Conservation (phyloP, 495 filamentous ascomycete species). For the Penicillium tannophilum region DNA sequence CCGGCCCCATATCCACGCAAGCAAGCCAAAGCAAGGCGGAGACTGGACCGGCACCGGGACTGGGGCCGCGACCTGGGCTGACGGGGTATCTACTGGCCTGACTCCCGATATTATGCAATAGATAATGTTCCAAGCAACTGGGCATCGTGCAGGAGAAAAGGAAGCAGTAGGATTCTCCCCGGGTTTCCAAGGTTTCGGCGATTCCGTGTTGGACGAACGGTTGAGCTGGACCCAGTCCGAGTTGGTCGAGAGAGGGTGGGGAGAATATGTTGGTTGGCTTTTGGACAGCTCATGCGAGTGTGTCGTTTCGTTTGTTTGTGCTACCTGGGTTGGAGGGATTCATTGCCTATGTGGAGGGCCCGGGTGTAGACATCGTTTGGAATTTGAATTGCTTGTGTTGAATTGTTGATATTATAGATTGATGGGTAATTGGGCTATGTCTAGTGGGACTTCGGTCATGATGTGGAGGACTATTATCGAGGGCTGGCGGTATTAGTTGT, state of each 20-base stretch:
- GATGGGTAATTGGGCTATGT: neutral
- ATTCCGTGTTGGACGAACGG: conserved; percentile 4
- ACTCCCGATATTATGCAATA: neutral
- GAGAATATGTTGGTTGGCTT: neutral
- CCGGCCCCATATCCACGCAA: neutral
- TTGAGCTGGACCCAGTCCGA: neutral
- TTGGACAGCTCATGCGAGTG: neutral
- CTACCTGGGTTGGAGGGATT: neutral
- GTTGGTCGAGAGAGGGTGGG: neutral
- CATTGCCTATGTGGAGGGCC: neutral
- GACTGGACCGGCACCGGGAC: neutral
- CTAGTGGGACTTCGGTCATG: neutral
- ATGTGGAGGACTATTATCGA: neutral
- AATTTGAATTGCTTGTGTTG: neutral
- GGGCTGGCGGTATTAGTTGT: neutral
- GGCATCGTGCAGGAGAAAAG: neutral
- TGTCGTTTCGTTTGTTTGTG: conserved; percentile 8
- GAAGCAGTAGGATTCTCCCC: neutral
- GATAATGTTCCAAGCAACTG: neutral
- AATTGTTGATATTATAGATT: neutral
- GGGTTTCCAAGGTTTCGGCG: neutral
- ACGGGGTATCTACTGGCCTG: neutral
- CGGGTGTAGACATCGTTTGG: neutral
- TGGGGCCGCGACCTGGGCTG: neutral
- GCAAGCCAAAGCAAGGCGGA: conserved; percentile 3